phyloP scores from a whole-genome alignment of 108 stramenopile species.

The Cyclotella sp. region DNA sequence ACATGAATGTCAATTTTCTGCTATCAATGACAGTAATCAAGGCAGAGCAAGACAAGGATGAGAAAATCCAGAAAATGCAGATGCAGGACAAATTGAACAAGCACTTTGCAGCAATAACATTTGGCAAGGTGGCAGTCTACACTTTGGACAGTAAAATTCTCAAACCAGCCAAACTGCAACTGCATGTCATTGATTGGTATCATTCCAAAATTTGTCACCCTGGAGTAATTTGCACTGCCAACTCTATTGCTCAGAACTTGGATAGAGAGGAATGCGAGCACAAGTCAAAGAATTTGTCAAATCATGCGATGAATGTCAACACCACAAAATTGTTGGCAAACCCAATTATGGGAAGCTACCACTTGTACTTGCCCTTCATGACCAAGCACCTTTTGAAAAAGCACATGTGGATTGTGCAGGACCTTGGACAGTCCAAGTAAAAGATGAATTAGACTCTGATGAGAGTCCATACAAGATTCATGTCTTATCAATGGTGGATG shows the following conservation, averaged over 20 bases:
- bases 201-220: constrained; percentile 25
- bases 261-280: constrained; percentile 1
- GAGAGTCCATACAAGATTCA: background rate
- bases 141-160: constrained; percentile 11
- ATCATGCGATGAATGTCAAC: constrained; percentile 22
- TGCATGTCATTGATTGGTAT: constrained; percentile 22
- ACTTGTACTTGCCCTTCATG: constrained; percentile 2
- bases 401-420: constrained; percentile 21
- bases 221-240: constrained; percentile 8
- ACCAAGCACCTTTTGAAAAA: constrained; percentile 12
- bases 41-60: constrained; percentile 1
- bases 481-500: constrained; percentile 3
- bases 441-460: background rate
- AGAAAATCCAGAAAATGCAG: background rate
- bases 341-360: constrained; percentile 1
- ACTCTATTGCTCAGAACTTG: constrained; percentile 1
- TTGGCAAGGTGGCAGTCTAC: background rate
- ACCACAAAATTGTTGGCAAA: constrained; percentile 20
- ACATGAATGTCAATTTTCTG: background rate
- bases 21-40: constrained; percentile 11
- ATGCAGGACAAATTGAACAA: too few species aligned
- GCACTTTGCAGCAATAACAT: background rate
- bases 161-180: constrained; percentile 13
- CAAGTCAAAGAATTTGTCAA: constrained; percentile 2
- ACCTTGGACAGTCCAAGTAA: constrained; percentile 18